These are phyloP conservation scores for Bipolaris bicolor DNA, from an alignment of 2,329 filamentous ascomycete genomes.

Conservation along the genomic window DNA sequence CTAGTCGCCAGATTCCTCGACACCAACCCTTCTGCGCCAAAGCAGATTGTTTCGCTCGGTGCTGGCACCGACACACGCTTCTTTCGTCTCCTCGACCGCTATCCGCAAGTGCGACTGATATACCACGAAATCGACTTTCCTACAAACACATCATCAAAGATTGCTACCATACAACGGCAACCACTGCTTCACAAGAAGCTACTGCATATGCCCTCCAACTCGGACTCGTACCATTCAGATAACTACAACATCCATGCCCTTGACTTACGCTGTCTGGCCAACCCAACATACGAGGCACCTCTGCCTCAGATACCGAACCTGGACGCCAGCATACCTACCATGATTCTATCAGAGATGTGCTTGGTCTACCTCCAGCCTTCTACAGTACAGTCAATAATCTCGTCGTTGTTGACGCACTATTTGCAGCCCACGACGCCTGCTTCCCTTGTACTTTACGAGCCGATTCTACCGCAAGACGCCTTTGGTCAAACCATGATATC, in stretches of 20 bases:
- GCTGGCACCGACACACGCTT: conserved; percentile 92
- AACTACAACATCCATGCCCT: conserved; percentile 63
- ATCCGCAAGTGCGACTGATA: conserved; percentile 57
- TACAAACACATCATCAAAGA: conserved; percentile 71
- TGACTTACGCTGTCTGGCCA: conserved; percentile 69
- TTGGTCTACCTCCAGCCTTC: conserved; percentile 80
- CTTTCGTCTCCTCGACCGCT: conserved; percentile 71
- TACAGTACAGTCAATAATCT: conserved; percentile 68
- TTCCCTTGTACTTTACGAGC: conserved; percentile 83
- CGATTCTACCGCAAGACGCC: conserved; percentile 79
- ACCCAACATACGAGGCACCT: conserved; percentile 22
- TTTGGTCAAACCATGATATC: conserved; percentile 93
- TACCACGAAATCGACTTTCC: conserved; percentile 97
- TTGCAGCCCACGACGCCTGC: conserved; percentile 56
- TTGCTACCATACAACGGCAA: conserved; percentile 50
- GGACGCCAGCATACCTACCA: conserved; percentile 70
- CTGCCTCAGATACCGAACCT: conserved; percentile 51
- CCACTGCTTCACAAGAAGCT: conserved; percentile 40
- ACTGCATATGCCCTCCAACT: conserved; percentile 24
- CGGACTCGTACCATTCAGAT: conserved; percentile 54
- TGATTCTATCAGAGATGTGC: conserved; percentile 94
- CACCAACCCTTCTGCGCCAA: conserved; percentile 47
- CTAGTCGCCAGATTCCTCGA: conserved; percentile 76
- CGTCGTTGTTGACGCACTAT: conserved; percentile 44
- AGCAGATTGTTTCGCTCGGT: conserved; percentile 89